Evolutionary conservation across 2,329 filamentous ascomycete genomes (phyloP).

Genomic region (Diaporthe sp.): DNA sequence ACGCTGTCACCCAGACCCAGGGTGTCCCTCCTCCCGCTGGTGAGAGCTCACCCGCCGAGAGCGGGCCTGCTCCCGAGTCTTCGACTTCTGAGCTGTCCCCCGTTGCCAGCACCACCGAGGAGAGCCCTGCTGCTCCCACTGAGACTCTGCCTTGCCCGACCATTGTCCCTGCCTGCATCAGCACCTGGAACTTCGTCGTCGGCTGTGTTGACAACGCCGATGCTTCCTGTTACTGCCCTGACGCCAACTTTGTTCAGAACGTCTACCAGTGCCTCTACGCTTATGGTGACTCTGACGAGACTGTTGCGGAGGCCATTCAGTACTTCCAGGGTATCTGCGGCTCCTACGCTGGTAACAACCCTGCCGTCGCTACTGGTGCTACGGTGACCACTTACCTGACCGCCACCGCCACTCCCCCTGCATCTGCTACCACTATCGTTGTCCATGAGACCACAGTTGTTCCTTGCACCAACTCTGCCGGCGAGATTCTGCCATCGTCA

Average conservation of each 20-base stretch:
- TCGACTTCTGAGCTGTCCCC: constrained; percentile 39
- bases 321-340: constrained; percentile 96
- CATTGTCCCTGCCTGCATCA: constrained; percentile 88
- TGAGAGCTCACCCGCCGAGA: constrained; percentile 30
- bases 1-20: constrained; percentile 34
- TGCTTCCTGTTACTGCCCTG: constrained; percentile 87
- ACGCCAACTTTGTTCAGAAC: constrained; percentile 79
- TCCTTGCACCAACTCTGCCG: constrained; percentile 61
- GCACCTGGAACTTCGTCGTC: constrained; percentile 85
- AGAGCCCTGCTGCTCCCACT: constrained; percentile 53
- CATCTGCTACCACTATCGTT: constrained; percentile 61
- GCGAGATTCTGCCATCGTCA: constrained; percentile 56
- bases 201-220: constrained; percentile 87
- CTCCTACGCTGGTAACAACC: constrained; percentile 79
- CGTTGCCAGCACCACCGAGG: constrained; percentile 56
- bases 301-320: constrained; percentile 78
- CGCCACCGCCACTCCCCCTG: constrained; percentile 59
- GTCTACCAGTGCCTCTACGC: constrained; percentile 87
- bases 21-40: constrained; percentile 30
- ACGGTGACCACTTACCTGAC: constrained; percentile 73
- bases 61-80: constrained; percentile 37
- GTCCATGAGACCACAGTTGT: constrained; percentile 66
- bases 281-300: constrained; percentile 75
- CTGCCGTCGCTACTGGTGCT: constrained; percentile 85
- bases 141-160: constrained; percentile 72